A percentile compares a stretch with the other conserved stretches of the same genome.
Evolutionary conservation across 192 early-diverging fungal species (phyloP).

Genomic region (Powellomyces hirtus): DNA sequence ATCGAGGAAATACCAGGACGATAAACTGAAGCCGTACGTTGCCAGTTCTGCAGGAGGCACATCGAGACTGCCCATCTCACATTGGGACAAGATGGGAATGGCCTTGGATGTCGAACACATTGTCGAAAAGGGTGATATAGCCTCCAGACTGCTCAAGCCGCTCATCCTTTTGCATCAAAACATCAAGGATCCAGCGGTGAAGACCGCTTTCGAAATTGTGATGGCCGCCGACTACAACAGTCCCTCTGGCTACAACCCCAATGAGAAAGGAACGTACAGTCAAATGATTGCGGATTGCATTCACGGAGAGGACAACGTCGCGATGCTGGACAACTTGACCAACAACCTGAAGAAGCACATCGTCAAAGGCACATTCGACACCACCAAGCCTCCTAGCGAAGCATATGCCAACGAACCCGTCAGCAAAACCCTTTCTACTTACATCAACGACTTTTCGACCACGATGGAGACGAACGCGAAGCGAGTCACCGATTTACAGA

Average conservation of each 20-base stretch:
- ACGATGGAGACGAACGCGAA: background rate
- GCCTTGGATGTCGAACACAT: background rate
- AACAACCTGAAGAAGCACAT: background rate
- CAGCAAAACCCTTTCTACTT: background rate
- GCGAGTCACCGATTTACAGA: background rate
- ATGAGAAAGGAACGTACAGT: background rate
- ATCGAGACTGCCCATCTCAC: no score
- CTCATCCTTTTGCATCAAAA: background rate
- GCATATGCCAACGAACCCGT: background rate
- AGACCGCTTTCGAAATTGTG: no score
- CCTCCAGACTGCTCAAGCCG: background rate
- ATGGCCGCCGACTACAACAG: background rate
- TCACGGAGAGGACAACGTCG: background rate
- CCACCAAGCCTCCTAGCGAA: background rate
- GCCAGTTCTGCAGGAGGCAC: background rate
- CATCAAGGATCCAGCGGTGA: no score
- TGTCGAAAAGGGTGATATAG: background rate
- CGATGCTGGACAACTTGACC: background rate
- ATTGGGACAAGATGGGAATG: no score
- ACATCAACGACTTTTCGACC: background rate
- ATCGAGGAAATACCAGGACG: background rate
- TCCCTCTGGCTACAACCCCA: background rate
- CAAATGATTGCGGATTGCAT: background rate
- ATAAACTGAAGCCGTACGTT: slow-evolving; percentile 1
- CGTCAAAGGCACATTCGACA: background rate